A percentile compares a stretch with the other conserved stretches of the same genome.
Evolutionary conservation across 441 rosid genomes (phyloP).

Genomic region (Sinapis alba): DNA sequence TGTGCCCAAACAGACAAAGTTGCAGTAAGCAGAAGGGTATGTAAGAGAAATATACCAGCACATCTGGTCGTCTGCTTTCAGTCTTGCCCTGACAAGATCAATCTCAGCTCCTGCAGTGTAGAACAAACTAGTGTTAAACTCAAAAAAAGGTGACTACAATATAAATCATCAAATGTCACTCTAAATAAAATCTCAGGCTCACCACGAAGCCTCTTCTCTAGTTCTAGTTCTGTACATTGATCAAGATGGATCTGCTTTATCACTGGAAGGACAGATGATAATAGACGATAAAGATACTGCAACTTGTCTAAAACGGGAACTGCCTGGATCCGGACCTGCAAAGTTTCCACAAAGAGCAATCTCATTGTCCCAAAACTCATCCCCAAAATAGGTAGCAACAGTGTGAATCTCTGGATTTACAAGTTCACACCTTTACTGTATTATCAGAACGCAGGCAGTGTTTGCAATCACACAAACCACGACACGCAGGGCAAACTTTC

Average conservation of each 20-base stretch:
- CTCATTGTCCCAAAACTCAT: constrained; percentile 19
- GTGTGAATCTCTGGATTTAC: constrained; percentile 6
- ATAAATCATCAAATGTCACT: constrained; percentile 17
- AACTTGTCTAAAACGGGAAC: constrained; percentile 84
- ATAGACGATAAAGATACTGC: constrained; percentile 72
- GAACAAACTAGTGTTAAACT: constrained; percentile 20
- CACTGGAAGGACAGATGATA: constrained; percentile 89
- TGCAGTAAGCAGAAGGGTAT: neutral
- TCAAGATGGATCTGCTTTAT: constrained; percentile 83
- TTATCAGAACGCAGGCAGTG: constrained; percentile 84
- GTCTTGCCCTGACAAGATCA: constrained; percentile 76
- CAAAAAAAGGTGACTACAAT: neutral
- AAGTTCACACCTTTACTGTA: constrained; percentile 68
- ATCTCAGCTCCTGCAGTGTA: constrained; percentile 67
- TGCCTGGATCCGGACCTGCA: constrained; percentile 78
- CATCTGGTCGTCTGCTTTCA: constrained; percentile 98
- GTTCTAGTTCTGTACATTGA: constrained; percentile 83
- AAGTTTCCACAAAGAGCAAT: constrained; percentile 23
- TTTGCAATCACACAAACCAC: constrained; percentile 90
- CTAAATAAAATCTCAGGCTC: constrained; percentile 36
- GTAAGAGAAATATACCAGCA: constrained; percentile 64
- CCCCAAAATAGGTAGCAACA: neutral
- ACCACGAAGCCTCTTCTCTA: constrained; percentile 85
- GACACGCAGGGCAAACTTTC: constrained; percentile 92
- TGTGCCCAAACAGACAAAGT: neutral